Evolutionary conservation across 2,329 filamentous ascomycete species (phyloP).

Genomic region (Alternaria sp.): DNA sequence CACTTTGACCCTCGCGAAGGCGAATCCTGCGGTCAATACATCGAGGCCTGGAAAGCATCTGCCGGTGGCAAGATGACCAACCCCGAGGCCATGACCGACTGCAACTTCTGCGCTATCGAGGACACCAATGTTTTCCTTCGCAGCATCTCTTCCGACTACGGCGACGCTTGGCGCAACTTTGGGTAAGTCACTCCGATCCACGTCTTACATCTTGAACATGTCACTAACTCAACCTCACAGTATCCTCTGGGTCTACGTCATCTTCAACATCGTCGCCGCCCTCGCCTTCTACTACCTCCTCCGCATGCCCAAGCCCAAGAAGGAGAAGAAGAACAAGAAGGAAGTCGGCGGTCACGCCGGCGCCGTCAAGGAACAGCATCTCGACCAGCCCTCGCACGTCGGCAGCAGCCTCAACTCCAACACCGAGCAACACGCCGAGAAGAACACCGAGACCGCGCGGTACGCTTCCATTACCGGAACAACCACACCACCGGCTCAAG

Average conservation of each 20-base stretch:
- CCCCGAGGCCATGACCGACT: conserved; percentile 44
- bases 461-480: conserved; percentile 20
- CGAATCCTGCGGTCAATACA: conserved; percentile 48
- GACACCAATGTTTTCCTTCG: conserved; percentile 54
- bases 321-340: conserved; percentile 38
- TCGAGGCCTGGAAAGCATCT: conserved; percentile 37
- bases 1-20: conserved; percentile 67
- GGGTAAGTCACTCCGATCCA: conserved; percentile 38
- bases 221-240: conserved; percentile 1
- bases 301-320: conserved; percentile 60
- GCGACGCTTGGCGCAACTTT: conserved; percentile 60
- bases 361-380: conserved; percentile 7
- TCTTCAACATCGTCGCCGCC: conserved; percentile 59
- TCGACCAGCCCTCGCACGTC: conserved; percentile 11
- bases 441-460: conserved; percentile 10
- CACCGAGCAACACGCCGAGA: conserved; percentile 11
- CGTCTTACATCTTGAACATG: not conserved
- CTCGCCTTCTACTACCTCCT: conserved; percentile 61
- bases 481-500: conserved; percentile 8
- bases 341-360: conserved; percentile 2
- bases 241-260: conserved; percentile 59
- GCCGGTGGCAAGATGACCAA: conserved; percentile 49
- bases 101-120: conserved; percentile 50
- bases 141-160: conserved; percentile 52
- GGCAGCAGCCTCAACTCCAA: conserved; percentile 13